phyloP scores from a whole-genome alignment of 2,329 filamentous ascomycete species.

The Myriosclerotinia curreyana region DNA sequence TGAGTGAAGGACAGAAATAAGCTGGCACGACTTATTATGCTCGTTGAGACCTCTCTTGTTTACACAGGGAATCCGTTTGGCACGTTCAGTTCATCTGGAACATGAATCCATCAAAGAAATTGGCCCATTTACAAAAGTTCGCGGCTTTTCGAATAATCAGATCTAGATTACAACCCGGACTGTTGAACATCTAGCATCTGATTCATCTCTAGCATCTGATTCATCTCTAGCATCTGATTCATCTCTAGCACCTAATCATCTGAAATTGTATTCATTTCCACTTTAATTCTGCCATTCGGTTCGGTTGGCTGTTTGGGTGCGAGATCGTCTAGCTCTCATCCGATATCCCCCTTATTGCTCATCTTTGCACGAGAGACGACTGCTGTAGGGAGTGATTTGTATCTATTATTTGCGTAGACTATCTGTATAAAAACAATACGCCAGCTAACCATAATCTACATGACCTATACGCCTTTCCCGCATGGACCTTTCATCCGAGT shows the following conservation, averaged over 20 bases:
- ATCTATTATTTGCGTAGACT: not conserved
- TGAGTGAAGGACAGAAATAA: not conserved
- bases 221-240: too few species aligned
- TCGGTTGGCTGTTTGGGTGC: too few species aligned
- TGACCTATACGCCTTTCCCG: not conserved
- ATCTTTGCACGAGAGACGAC: not conserved
- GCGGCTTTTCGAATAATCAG: too few species aligned
- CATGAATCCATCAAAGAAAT: too few species aligned
- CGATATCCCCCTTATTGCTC: not conserved
- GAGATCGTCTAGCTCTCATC: too few species aligned
- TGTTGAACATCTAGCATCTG: too few species aligned
- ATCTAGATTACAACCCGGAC: too few species aligned
- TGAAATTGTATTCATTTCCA: not conserved
- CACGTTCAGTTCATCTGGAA: too few species aligned
- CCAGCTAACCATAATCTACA: not conserved
- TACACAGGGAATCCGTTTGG: not conserved
- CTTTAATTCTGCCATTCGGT: not conserved
- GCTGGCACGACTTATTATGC: not conserved
- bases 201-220: too few species aligned
- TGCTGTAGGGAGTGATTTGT: not conserved
- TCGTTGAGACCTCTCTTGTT: not conserved
- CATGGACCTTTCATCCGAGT: not conserved
- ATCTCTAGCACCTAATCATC: not conserved
- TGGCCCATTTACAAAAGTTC: too few species aligned
- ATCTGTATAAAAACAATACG: not conserved